Evolutionary conservation across 176 grass and related monocot genomes (phyloP).

Genomic region (Oryza rufipogon): DNA sequence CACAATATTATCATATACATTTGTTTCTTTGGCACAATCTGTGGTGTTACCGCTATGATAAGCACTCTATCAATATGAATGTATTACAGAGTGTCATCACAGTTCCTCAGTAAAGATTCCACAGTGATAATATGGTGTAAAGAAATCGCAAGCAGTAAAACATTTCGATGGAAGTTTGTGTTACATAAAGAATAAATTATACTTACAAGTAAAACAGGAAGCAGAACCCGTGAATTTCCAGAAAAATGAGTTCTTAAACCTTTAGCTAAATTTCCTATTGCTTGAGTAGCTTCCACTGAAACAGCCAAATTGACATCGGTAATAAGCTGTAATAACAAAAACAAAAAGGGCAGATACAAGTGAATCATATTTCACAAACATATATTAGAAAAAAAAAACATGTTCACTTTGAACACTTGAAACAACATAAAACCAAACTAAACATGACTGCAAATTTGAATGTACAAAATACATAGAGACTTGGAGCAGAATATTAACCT

Average conservation of each 20-base stretch:
- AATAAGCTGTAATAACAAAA: constrained; percentile 67
- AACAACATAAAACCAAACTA: not conserved
- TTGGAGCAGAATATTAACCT: constrained; percentile 53
- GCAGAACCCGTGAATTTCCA: constrained; percentile 83
- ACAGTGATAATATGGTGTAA: not conserved
- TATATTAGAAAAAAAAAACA: not conserved
- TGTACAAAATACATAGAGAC: constrained; percentile 12
- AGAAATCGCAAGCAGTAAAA: constrained; percentile 27
- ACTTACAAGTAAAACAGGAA: constrained; percentile 96
- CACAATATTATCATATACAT: not conserved
- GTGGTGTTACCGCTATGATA: not conserved
- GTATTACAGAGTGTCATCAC: not conserved
- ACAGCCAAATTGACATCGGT: constrained; percentile 98
- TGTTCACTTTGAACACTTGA: not conserved
- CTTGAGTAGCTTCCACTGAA: constrained; percentile 90
- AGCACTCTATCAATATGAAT: not conserved
- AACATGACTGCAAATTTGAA: not conserved
- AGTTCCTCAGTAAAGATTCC: not conserved
- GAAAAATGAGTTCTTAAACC: constrained; percentile 92
- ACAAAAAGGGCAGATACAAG: not conserved
- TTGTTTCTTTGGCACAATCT: not conserved
- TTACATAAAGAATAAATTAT: constrained; percentile 14
- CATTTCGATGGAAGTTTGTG: not conserved
- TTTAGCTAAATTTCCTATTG: constrained; percentile 90
- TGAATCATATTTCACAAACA: constrained; percentile 33